Evolutionary conservation across 2,329 filamentous ascomycete species (phyloP).

Genomic region (Rosellinia necatrix): DNA sequence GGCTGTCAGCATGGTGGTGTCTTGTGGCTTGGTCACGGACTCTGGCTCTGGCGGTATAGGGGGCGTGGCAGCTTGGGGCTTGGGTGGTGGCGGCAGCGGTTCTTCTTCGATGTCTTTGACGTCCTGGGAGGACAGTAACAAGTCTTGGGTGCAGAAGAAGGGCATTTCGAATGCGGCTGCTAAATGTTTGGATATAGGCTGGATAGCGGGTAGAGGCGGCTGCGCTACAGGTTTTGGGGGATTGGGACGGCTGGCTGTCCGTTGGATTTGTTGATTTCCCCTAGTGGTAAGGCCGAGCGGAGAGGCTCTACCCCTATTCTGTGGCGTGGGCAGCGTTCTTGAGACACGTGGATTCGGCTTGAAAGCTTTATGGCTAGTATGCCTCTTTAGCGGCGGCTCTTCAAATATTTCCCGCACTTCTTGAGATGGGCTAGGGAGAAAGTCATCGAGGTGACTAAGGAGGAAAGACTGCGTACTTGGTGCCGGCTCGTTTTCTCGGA

Average conservation of each 20-base stretch:
- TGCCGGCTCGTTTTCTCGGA: slow-evolving; percentile 32
- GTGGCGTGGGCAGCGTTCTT: background rate
- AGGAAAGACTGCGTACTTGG: slow-evolving; percentile 60
- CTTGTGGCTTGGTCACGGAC: background rate
- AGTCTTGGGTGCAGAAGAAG: slow-evolving; percentile 52
- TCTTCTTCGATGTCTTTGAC: slow-evolving; percentile 48
- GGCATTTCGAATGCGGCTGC: slow-evolving; percentile 35
- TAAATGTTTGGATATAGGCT: slow-evolving; percentile 6
- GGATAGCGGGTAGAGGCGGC: background rate
- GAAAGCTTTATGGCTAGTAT: background rate
- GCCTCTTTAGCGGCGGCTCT: slow-evolving; percentile 34
- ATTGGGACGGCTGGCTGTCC: background rate
- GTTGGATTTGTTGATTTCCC: background rate
- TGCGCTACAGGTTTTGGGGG: background rate
- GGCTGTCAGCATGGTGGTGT: background rate
- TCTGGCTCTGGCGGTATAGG: background rate
- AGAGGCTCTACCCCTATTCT: background rate
- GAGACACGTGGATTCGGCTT: background rate
- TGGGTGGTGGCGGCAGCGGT: slow-evolving; percentile 24
- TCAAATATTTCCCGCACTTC: slow-evolving; percentile 57
- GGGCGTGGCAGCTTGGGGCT: background rate
- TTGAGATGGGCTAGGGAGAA: slow-evolving; percentile 62
- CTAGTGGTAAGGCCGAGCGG: background rate
- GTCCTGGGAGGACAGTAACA: slow-evolving; percentile 53
- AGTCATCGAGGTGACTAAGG: slow-evolving; percentile 53